Conservation (phyloP, 2,329 filamentous ascomycete genomes). For the Pestalotiopsis sp. region DNA sequence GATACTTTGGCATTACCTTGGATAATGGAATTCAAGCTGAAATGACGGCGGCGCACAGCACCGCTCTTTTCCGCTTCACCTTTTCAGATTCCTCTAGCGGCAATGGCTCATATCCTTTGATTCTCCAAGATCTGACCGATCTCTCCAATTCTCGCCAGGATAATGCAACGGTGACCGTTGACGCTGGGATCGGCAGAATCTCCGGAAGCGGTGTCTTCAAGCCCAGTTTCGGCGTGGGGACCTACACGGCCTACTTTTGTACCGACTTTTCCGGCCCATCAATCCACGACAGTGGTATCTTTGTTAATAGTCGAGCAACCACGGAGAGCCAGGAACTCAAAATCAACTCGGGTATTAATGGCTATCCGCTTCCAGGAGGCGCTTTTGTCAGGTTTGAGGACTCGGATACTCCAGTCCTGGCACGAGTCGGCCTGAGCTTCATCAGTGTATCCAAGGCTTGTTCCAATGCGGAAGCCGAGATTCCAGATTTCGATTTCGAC, state of each 20-base stretch:
- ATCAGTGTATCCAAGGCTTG: conserved; percentile 70
- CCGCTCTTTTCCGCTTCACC: conserved; percentile 67
- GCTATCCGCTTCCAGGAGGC: conserved; percentile 60
- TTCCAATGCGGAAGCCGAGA: conserved; percentile 67
- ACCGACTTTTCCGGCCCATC: conserved; percentile 65
- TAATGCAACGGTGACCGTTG: conserved; percentile 59
- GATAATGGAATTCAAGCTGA: conserved; percentile 62
- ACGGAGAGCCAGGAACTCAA: conserved; percentile 48
- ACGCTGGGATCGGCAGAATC: conserved; percentile 60
- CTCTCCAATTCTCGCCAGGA: conserved; percentile 62
- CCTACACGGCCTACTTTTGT: conserved; percentile 65
- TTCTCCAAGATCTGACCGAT: conserved; percentile 69
- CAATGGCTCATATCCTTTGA: conserved; percentile 54
- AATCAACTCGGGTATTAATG: conserved; percentile 53
- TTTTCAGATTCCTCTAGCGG: conserved; percentile 50
- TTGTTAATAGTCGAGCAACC: conserved; percentile 58
- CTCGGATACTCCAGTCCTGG: conserved; percentile 55
- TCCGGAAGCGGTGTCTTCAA: conserved; percentile 64
- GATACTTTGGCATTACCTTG: conserved; percentile 66
- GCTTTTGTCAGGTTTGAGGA: conserved; percentile 66
- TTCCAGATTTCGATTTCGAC: conserved; percentile 69
- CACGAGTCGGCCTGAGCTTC: conserved; percentile 71
- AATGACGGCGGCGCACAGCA: conserved; percentile 69
- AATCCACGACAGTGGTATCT: conserved; percentile 64
- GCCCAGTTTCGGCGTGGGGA: conserved; percentile 68